Percentiles rank a stretch among this genome's conserved stretches.
Conservation (phyloP, 768 basidiomycete species). For the Artomyces pyxidatus region DNA sequence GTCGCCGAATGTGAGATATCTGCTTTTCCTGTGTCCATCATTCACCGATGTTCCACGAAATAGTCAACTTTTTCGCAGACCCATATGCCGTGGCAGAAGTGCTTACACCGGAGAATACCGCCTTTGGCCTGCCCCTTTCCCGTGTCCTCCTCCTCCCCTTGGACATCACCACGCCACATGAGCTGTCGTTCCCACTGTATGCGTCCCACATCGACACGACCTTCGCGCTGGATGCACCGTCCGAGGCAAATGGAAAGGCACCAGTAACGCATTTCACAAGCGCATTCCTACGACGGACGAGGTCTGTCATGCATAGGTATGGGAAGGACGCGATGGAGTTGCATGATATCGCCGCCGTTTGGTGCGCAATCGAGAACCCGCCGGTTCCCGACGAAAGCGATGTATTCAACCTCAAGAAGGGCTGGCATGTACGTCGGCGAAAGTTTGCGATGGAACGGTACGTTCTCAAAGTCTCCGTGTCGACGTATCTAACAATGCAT, state of each 20-base stretch:
- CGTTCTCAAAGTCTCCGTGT: background rate
- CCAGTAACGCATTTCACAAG: constrained; percentile 73
- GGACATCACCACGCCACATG: constrained; percentile 77
- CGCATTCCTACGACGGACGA: constrained; percentile 64
- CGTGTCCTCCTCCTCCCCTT: constrained; percentile 67
- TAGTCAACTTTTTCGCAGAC: constrained; percentile 85
- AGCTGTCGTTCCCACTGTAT: constrained; percentile 66
- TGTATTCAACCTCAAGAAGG: constrained; percentile 25
- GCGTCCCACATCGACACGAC: constrained; percentile 47
- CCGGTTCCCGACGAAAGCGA: constrained; percentile 28
- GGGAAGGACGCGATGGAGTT: constrained; percentile 85
- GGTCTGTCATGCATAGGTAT: constrained; percentile 69
- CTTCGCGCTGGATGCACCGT: constrained; percentile 48
- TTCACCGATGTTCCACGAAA: background rate
- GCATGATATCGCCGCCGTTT: constrained; percentile 85
- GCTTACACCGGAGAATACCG: constrained; percentile 33
- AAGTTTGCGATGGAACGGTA: constrained; percentile 13
- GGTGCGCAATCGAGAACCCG: constrained; percentile 75
- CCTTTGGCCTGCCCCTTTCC: constrained; percentile 48
- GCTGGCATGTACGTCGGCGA: constrained; percentile 43
- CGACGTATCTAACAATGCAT: background rate
- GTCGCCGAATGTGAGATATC: constrained; percentile 83
- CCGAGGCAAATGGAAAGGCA: constrained; percentile 37
- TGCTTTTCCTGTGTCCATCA: constrained; percentile 2
- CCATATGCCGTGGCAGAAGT: constrained; percentile 75